A percentile compares a stretch with the other conserved stretches of the same genome.
These are phyloP conservation scores for Vitis hybrid DNA, from an alignment of 177 flowering plant genomes.

Conservation along the genomic window DNA sequence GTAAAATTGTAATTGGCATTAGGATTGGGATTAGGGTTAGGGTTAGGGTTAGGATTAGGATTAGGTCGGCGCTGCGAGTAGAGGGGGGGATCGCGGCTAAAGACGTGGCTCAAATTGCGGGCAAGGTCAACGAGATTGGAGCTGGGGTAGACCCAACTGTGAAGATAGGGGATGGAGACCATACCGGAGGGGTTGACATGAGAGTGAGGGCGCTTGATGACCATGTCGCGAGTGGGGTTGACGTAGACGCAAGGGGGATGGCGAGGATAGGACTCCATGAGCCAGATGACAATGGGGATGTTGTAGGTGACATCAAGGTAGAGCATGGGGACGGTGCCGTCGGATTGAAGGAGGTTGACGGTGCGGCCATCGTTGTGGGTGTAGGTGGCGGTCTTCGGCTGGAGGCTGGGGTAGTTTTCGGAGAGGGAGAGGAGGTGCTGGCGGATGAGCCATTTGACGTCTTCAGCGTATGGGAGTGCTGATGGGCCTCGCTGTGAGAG, in stretches of 20 bases:
- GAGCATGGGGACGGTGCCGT: slow-evolving; percentile 70
- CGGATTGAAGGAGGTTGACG: slow-evolving; percentile 72
- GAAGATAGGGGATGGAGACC: slow-evolving; percentile 67
- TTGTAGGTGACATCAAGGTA: slow-evolving; percentile 65
- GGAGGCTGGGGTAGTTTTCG: slow-evolving; percentile 50
- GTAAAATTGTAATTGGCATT: slow-evolving; percentile 19
- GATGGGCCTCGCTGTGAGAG: slow-evolving; percentile 80
- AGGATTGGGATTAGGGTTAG: slow-evolving; percentile 27
- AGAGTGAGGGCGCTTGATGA: slow-evolving; percentile 73
- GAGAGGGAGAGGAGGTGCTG: slow-evolving; percentile 60
- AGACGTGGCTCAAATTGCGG: slow-evolving; percentile 32
- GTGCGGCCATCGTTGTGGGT: slow-evolving; percentile 82
- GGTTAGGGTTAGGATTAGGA: slow-evolving; percentile 24
- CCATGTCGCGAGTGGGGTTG: slow-evolving; percentile 76
- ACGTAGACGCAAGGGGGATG: slow-evolving; percentile 68
- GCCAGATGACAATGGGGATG: slow-evolving; percentile 73
- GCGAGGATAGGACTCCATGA: slow-evolving; percentile 75
- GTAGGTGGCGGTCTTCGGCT: slow-evolving; percentile 61
- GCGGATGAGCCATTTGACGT: slow-evolving; percentile 74
- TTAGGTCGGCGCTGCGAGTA: slow-evolving; percentile 58
- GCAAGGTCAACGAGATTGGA: slow-evolving; percentile 64
- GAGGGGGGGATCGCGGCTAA: slow-evolving; percentile 69
- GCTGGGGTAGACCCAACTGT: slow-evolving; percentile 68
- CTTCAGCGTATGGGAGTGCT: slow-evolving; percentile 69
- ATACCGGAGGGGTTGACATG: slow-evolving; percentile 66